A percentile compares a stretch with the other conserved stretches of the same genome.
phyloP scores from a whole-genome alignment of 2,329 filamentous ascomycete species.

The Microcera coccophila region DNA sequence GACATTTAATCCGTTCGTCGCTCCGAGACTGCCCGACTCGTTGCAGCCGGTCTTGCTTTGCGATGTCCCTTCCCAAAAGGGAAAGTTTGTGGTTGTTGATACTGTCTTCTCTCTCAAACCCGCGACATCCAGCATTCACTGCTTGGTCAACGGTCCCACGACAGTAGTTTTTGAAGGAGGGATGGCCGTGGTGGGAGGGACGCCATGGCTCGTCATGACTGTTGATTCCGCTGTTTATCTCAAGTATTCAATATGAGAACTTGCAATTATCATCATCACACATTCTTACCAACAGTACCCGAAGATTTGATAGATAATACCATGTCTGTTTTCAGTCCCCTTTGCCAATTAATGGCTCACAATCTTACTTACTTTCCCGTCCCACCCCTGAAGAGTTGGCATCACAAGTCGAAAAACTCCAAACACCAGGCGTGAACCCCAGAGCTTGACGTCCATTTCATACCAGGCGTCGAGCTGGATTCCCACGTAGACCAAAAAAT shows the following conservation, averaged over 20 bases:
- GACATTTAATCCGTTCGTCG: conserved; percentile 65
- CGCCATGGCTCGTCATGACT: conserved; percentile 46
- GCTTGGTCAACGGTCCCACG: conserved; percentile 35
- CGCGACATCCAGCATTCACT: conserved; percentile 13
- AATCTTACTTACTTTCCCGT: conserved; percentile 7
- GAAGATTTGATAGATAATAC: conserved; percentile 26
- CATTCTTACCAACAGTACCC: conserved; percentile 18
- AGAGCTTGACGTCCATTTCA: conserved; percentile 14
- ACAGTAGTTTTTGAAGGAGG: conserved; percentile 43
- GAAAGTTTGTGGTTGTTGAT: conserved; percentile 31
- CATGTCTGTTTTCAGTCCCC: conserved; percentile 17
- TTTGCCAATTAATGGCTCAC: conserved; percentile 7
- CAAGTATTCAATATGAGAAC: conserved; percentile 18
- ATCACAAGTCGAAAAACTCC: conserved; percentile 9
- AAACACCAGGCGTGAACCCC: conserved; percentile 16
- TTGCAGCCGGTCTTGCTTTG: background rate
- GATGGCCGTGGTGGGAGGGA: conserved; percentile 58
- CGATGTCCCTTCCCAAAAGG: background rate
- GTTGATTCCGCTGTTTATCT: background rate
- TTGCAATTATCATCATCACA: conserved; percentile 7
- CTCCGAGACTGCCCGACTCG: background rate
- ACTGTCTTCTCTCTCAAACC: conserved; percentile 65
- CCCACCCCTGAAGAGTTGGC: conserved; percentile 2
- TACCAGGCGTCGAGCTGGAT: conserved; percentile 14
- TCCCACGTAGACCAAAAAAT: conserved; percentile 12